Evolutionary conservation across 257 asterid species (phyloP), one percentile per base, ranked within the genome.

Genomic region (Forsythia viridissima): DNA sequence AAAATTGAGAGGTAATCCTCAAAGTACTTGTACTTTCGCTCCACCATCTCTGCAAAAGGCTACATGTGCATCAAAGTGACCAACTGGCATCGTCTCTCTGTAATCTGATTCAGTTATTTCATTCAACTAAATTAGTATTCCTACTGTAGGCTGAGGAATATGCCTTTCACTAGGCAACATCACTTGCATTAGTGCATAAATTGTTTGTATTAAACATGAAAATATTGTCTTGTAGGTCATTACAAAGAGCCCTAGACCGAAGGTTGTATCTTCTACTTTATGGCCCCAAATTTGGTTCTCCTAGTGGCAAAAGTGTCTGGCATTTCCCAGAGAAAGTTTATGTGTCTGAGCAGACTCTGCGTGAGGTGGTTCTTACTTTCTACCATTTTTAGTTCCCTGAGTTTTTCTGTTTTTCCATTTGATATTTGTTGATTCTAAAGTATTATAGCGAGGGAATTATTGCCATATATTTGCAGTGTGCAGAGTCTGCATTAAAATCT

Each of bases 291-390:
- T 41, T 67, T 75, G 88, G 87, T 73, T 87, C 96, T 79, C 77
- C 83, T 52, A 79, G 84, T 46, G 93, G 85, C 70, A 76, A 82
- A 61, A 96, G 93, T 30, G 90, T 77, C 42, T 95, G 98, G 99
- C 99, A 95, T 87, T 92, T 95, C 20, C 98, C 99, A 1, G 98
- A 93, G 86, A 93, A 95, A 82, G 84, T 88, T 77, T 91, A 90
- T 6, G 94, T 87, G 77, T 87, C 96, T 43, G 98, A 95, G 79
- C 89, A 80, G 80, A 92, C 91, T 69, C 76, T 95, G 76, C 97
- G 98, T 63, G 87, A 83, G 96, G 99, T 93, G 84, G 84, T 71
- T 77, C 24, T 38, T 37, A 36, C 82, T 65, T 63, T 21, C 72
- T 18, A 21, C 79, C 34, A 55, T 34, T 41, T 11, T 24, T 3